Conservation (phyloP, 116 monocot genomes). For the Posidonia oceanica region DNA sequence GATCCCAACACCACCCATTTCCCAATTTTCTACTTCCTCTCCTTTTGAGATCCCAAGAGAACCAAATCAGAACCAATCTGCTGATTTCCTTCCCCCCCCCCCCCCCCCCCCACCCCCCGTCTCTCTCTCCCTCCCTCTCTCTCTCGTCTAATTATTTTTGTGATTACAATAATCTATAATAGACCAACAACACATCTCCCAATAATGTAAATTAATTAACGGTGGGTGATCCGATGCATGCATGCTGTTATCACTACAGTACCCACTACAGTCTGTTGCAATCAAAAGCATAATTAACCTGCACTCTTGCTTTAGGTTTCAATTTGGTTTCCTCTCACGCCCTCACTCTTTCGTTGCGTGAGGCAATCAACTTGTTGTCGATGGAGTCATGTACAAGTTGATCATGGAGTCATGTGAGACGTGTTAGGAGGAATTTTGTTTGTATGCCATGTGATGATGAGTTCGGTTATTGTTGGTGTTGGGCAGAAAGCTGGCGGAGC, state of each 20-base stretch:
- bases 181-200: neutral
- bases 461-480: neutral
- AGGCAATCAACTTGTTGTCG: too few relatives aligned
- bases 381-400: too few relatives aligned
- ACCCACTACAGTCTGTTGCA: too few relatives aligned
- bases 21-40: slow-evolving; percentile 13
- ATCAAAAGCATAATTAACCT: too few relatives aligned
- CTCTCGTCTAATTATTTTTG: neutral
- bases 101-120: too few relatives aligned
- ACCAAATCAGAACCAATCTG: neutral
- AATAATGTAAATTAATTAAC: neutral
- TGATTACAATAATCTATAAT: neutral
- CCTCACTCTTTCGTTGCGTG: too few relatives aligned
- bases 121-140: neutral
- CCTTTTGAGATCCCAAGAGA: slow-evolving; percentile 1
- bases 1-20: slow-evolving; percentile 47
- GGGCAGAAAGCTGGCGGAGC: slow-evolving; percentile 60
- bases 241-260: neutral
- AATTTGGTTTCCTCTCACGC: too few relatives aligned
- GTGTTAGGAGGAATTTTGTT: too few relatives aligned
- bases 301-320: too few relatives aligned
- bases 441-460: neutral
- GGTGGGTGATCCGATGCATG: slow-evolving; percentile 6
- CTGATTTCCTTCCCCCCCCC: too few relatives aligned
- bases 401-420: too few relatives aligned